Conservation (phyloP, 2,329 filamentous ascomycete genomes). For the Lachnellula occidentalis region DNA sequence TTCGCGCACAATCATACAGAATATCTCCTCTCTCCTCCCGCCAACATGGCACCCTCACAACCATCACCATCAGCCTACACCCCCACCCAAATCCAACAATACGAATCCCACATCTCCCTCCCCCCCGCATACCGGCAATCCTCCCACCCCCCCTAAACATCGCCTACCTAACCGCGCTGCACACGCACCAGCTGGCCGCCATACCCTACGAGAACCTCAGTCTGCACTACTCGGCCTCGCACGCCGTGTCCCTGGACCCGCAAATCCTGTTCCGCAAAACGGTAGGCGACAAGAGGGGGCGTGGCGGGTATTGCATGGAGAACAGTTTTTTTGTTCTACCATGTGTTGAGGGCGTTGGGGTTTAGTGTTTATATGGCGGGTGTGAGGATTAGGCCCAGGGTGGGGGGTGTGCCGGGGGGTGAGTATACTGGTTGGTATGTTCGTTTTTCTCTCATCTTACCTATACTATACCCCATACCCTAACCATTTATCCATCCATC, state of each 20-base stretch:
- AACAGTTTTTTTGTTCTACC: slow-evolving; percentile 49
- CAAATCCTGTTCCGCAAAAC: slow-evolving; percentile 26
- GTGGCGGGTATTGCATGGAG: slow-evolving; percentile 59
- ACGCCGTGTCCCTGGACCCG: slow-evolving; percentile 19
- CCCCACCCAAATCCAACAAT: slow-evolving; percentile 17
- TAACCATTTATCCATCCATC: no score
- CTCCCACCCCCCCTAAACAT: slow-evolving; percentile 15
- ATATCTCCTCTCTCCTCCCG: background rate
- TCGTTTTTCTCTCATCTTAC: background rate
- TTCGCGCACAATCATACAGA: background rate
- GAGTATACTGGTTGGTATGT: slow-evolving; percentile 27
- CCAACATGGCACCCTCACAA: background rate
- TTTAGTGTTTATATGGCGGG: slow-evolving; percentile 51
- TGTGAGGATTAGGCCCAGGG: slow-evolving; percentile 22
- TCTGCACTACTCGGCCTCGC: slow-evolving; percentile 23
- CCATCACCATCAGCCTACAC: slow-evolving; percentile 17
- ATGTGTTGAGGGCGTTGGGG: slow-evolving; percentile 46
- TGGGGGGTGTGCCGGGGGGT: slow-evolving; percentile 20
- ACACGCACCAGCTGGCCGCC: slow-evolving; percentile 20
- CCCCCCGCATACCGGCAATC: slow-evolving; percentile 12
- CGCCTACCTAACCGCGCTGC: slow-evolving; percentile 21
- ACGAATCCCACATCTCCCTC: slow-evolving; percentile 20
- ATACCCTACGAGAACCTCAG: slow-evolving; percentile 27
- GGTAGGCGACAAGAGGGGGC: slow-evolving; percentile 25
- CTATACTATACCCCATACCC: no score